Evolutionary conservation across 192 early-diverging fungal species (phyloP).

Genomic region (Chytriomyces confervae): DNA sequence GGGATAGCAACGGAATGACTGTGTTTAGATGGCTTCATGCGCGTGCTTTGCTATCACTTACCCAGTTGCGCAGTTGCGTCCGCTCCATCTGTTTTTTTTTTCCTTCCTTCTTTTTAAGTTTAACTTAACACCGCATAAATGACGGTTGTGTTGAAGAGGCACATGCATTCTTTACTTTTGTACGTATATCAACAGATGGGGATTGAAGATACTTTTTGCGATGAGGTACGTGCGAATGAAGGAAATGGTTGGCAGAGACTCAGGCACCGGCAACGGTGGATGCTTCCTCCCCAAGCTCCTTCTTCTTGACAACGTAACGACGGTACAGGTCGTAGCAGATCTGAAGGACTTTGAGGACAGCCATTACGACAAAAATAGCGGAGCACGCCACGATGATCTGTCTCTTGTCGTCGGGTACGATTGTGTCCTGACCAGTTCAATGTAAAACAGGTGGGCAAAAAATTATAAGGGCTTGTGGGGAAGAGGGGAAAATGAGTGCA

Average conservation of each 20-base stretch:
- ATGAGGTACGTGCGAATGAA: not conserved
- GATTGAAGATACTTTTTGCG: too few species aligned
- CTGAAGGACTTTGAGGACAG: not conserved
- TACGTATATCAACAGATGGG: too few species aligned
- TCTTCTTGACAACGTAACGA: not conserved
- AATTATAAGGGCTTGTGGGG: too few species aligned
- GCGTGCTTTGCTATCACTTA: not conserved
- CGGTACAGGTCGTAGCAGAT: not conserved
- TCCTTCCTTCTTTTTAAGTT: not conserved
- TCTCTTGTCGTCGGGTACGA: slow-evolving; percentile 5
- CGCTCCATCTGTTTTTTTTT: not conserved
- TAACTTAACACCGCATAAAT: too few species aligned
- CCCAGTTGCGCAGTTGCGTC: not conserved
- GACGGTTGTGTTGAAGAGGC: too few species aligned
- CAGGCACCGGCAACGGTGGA: not conserved
- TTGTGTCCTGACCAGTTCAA: not conserved
- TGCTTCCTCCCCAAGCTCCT: not conserved
- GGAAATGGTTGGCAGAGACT: not conserved
- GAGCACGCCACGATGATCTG: not conserved
- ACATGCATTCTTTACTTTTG: too few species aligned
- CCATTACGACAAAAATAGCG: slow-evolving; percentile 10
- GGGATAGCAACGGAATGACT: too few species aligned
- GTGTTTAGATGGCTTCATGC: not conserved
- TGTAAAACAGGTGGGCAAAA: too few species aligned
- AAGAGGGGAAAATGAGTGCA: too few species aligned